A percentile compares a stretch with the other conserved stretches of the same genome.
These are phyloP conservation scores for Lizonia empirigonia DNA, from an alignment of 2,329 filamentous ascomycete genomes.

Conservation along the genomic window DNA sequence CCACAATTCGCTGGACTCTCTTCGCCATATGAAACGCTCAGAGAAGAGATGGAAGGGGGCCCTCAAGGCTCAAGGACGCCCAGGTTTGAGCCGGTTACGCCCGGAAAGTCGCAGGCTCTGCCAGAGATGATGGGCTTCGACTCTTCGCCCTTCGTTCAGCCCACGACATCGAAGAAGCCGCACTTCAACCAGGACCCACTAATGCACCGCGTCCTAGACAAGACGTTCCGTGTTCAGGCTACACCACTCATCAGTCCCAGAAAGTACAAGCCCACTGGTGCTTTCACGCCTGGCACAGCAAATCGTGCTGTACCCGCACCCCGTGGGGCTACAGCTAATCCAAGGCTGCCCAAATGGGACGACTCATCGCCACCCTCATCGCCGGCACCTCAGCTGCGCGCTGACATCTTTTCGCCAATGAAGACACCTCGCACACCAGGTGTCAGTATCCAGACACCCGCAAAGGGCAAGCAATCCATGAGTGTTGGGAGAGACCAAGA, in stretches of 20 bases:
- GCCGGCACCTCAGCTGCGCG: slow-evolving; percentile 79
- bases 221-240: slow-evolving; percentile 90
- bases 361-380: slow-evolving; percentile 58
- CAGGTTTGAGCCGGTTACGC: slow-evolving; percentile 43
- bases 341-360: slow-evolving; percentile 32
- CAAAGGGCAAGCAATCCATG: slow-evolving; percentile 47
- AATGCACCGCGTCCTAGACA: slow-evolving; percentile 90
- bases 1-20: slow-evolving; percentile 67
- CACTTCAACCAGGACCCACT: slow-evolving; percentile 70
- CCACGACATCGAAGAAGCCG: slow-evolving; percentile 40
- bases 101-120: slow-evolving; percentile 42
- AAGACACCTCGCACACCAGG: slow-evolving; percentile 74
- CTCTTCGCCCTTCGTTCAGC: slow-evolving; percentile 60
- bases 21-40: slow-evolving; percentile 77
- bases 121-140: slow-evolving; percentile 52
- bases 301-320: slow-evolving; percentile 36
- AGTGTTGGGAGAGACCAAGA: slow-evolving; percentile 55
- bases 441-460: slow-evolving; percentile 80
- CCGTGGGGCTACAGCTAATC: slow-evolving; percentile 26
- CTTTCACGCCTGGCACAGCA: slow-evolving; percentile 46
- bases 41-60: slow-evolving; percentile 71
- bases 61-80: slow-evolving; percentile 53
- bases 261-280: slow-evolving; percentile 51
- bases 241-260: slow-evolving; percentile 77
- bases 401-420: slow-evolving; percentile 82